Base-by-base conservation (phyloP, 257 asterid species). In the Primulina eburnea region DNA sequence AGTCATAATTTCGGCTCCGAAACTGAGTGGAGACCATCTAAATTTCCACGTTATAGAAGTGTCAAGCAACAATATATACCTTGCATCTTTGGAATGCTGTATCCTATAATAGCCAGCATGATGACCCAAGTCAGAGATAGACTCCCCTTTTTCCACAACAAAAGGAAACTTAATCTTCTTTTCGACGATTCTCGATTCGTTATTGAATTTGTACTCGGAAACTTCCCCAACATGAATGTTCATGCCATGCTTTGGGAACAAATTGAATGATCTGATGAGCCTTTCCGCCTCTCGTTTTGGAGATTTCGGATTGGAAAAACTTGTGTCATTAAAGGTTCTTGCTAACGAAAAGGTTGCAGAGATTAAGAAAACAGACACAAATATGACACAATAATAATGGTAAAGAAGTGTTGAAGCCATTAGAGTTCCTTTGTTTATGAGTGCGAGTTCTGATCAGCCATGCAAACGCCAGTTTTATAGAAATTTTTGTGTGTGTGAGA, bases 51-150 rank as follows among this genome's bases (percentile, higher is more conserved):
- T 21, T 38, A 8, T 12, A 18, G 2, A 56, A 12, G 53, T 43
- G 53, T 43, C n/a, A 43, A 43, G 53, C 17, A 43, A 43, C 17
- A 20, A 40, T 3, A 28, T 37, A 70, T 79, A 86, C 95, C 92
- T 88, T 67, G 97, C 93, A 40, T 74, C 81, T 57, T 79, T 57
- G 12, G 92, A 75, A 65, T 83, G 82, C 21, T 82, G 80, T 65
- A 90, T 88, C 4, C 68, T 77, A 71, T 76, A 79, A 67, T 90
- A 90, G 34, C 97, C 95, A 57, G 95, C 95, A 78, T 82, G 89
- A 78, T 90, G 95, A 35, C 92, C 90, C 11, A 85, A 73, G 12
- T 86, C 84, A 26, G 66, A 29, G 7, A 70, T 61, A 32, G 60
- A 55, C 4, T 64, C 37, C 12, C 58, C 69, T 12, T 80, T 58